Percentiles rank a stretch among this genome's conserved stretches.
These are phyloP conservation scores for Furcasterigmium furcatum DNA, from an alignment of 2,329 filamentous ascomycete genomes.

Conservation along the genomic window DNA sequence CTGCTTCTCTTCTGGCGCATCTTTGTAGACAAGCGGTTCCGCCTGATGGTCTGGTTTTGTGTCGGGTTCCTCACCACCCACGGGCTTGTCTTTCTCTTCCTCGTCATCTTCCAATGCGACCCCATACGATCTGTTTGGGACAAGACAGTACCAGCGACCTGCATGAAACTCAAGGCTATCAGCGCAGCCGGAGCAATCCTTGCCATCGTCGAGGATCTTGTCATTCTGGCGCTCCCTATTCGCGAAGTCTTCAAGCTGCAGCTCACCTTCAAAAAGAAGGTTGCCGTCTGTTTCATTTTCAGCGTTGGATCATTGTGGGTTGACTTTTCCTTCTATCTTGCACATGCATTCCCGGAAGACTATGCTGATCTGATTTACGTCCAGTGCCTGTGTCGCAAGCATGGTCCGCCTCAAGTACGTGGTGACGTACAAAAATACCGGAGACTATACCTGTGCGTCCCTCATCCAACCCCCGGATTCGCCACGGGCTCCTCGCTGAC, in stretches of 20 bases:
- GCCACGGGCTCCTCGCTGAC: not conserved
- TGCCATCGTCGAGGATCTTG: conserved; percentile 12
- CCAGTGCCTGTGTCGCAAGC: conserved; percentile 13
- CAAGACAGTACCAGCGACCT: conserved; percentile 6
- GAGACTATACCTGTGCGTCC: conserved; percentile 8
- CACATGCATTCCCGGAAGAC: too few species aligned
- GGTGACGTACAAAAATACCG: conserved; percentile 4
- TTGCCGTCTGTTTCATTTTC: conserved; percentile 12
- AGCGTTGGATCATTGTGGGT: conserved; percentile 14
- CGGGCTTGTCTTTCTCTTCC: conserved; percentile 14
- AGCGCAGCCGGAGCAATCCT: conserved; percentile 8
- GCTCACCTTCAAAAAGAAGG: conserved; percentile 7
- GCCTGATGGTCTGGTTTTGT: conserved; percentile 9
- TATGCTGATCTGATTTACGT: not conserved
- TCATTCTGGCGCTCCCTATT: conserved; percentile 11
- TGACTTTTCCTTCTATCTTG: too few species aligned
- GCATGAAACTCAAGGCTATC: conserved; percentile 9
- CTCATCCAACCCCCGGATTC: not conserved
- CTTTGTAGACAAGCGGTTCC: conserved; percentile 12
- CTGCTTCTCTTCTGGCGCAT: conserved; percentile 16
- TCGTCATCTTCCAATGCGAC: conserved; percentile 14
- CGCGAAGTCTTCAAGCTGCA: conserved; percentile 8
- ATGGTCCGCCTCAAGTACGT: conserved; percentile 11
- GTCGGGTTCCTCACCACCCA: conserved; percentile 11
- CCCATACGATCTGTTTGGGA: conserved; percentile 13